Evolutionary conservation across 352 stramenopile genomes (phyloP), one percentile per base, ranked within the genome.

Genomic region (Pythium aristosporum): DNA sequence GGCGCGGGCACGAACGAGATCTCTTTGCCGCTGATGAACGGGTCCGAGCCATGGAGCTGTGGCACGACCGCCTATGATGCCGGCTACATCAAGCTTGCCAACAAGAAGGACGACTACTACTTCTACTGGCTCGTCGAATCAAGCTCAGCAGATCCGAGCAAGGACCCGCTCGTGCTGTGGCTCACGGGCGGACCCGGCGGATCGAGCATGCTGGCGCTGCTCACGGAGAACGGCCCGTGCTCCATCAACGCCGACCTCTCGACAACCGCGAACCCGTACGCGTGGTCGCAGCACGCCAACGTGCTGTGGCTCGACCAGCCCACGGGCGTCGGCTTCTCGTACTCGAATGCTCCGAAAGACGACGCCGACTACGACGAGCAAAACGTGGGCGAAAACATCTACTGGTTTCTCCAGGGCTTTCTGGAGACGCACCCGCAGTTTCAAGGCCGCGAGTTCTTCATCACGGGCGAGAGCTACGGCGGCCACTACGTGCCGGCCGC

Each of bases 41-140:
- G 37, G 25, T 65, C 30, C 36, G 61, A 44, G 28, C 67, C 32
- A 49, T 81, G 67, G 67, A 68, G 36, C 57, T 81, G 74, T 42
- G 69, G 73, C 0, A 49, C 72, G 20, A 71, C 67, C 25, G 66
- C 73, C n/a, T 72, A 80, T 53, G 67, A 82, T 12, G 69, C 76
- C 12, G 78, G 69, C 15, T 82, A 85, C 74, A 73, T 87, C 46
- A 61, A 74, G 52, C 66, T 85, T 18, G 16, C 71, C 13, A 77
- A 84, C 56, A 75, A 76, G 65, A 63, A 73, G 20, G 75, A 41
- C 18, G 69, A 76, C 32, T 57, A 86, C 44, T 88, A 88, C 72
- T 88, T 88, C 53, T 88, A 88, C 63, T 88, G 79, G 79, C 82
- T 75, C 57, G 73, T 83, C n/a, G 70, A 86, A 57, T 85, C 79